Evolutionary conservation across 805 yeast species (phyloP).

Genomic region (Wickerhamomyces chaumierensis): DNA sequence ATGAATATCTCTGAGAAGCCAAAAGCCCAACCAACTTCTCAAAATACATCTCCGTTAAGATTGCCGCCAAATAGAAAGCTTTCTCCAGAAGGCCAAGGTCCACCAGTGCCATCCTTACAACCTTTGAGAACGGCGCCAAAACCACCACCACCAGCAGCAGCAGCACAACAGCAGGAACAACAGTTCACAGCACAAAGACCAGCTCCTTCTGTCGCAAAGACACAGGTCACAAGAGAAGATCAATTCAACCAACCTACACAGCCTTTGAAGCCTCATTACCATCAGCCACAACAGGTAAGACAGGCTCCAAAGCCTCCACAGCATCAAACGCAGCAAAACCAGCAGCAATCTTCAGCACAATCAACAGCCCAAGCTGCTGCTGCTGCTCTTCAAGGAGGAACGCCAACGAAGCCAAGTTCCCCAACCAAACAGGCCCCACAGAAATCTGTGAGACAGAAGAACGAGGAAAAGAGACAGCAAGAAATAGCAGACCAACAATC

Average conservation of each 20-base stretch:
- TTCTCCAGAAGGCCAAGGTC: not conserved
- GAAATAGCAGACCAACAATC: conserved; percentile 41
- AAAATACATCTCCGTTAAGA: not conserved
- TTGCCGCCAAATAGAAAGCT: not conserved
- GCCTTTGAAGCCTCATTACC: not conserved
- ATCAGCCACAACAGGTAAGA: conserved; percentile 18
- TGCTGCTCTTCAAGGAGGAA: conserved; percentile 11
- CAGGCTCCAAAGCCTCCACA: conserved; percentile 58
- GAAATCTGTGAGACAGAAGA: conserved; percentile 46
- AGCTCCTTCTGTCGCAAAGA: not conserved
- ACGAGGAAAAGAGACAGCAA: conserved; percentile 63
- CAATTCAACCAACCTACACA: not conserved
- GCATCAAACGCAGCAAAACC: conserved; percentile 16
- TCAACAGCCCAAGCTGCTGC: conserved; percentile 18
- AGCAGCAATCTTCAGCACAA: conserved; percentile 15
- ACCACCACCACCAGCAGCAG: not conserved
- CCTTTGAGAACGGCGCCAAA: not conserved
- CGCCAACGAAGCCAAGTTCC: conserved; percentile 14
- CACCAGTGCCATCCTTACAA: not conserved
- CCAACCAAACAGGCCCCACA: conserved; percentile 18
- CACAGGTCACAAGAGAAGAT: not conserved
- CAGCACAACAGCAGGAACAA: not conserved
- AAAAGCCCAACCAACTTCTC: too few relatives aligned
- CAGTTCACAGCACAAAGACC: not conserved
- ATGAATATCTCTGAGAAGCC: not conserved